Conservation (phyloP, 176 grass and related monocot species). For the Aegilops speltoides region DNA sequence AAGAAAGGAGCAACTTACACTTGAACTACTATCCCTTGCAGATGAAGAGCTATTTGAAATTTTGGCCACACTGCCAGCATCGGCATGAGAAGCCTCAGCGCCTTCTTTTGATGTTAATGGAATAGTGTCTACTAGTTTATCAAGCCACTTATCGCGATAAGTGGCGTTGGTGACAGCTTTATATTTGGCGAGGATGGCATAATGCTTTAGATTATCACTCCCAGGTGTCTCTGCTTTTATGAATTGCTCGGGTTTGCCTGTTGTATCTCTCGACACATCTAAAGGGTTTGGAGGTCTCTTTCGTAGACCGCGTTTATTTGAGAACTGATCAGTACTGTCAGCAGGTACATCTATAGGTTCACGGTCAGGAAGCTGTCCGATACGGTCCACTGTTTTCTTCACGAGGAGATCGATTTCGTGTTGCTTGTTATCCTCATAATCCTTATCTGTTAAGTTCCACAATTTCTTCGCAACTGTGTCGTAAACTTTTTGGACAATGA, state of each 20-base stretch:
- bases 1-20: constrained; percentile 41
- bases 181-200: constrained; percentile 55
- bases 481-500: constrained; percentile 94
- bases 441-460: constrained; percentile 89
- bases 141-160: constrained; percentile 82
- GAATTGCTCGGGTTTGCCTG: constrained; percentile 46
- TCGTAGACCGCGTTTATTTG: constrained; percentile 50
- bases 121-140: constrained; percentile 79
- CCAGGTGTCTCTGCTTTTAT: constrained; percentile 82
- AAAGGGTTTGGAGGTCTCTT: constrained; percentile 53
- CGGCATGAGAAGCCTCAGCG: constrained; percentile 39
- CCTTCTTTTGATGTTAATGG: constrained; percentile 54
- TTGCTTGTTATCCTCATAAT: constrained; percentile 86
- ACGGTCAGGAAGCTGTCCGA: constrained; percentile 74
- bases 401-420: constrained; percentile 88
- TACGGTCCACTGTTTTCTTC: constrained; percentile 67
- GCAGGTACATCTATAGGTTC: constrained; percentile 49
- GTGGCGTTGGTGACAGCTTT: constrained; percentile 60
- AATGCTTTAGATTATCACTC: constrained; percentile 58
- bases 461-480: constrained; percentile 85
- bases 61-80: constrained; percentile 16
- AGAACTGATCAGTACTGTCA: constrained; percentile 52
- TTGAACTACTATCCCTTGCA: constrained; percentile 44
- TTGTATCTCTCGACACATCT: constrained; percentile 60
- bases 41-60: constrained; percentile 28